These are phyloP conservation scores for Apodospora peruviana DNA, from an alignment of 495 filamentous ascomycete genomes.

Conservation along the genomic window DNA sequence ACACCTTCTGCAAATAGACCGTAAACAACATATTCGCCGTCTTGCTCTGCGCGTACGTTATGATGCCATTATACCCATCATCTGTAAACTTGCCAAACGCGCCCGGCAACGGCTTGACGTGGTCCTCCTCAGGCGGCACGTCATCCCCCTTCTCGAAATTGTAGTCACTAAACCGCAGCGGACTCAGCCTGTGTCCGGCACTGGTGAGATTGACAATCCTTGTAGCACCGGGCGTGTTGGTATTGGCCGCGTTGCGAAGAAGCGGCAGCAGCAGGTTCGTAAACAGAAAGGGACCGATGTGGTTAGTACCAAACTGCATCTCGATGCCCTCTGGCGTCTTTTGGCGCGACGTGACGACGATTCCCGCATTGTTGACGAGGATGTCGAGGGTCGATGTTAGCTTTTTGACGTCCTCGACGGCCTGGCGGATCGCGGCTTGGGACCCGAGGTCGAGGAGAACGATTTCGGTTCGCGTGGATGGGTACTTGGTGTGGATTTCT, in stretches of 20 bases:
- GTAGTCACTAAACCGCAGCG: slow-evolving; percentile 52
- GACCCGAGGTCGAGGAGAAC: slow-evolving; percentile 44
- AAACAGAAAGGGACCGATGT: slow-evolving; percentile 55
- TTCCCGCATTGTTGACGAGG: slow-evolving; percentile 53
- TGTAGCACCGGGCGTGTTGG: slow-evolving; percentile 26
- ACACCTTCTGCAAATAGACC: slow-evolving; percentile 36
- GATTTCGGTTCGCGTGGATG: slow-evolving; percentile 29
- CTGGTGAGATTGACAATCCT: slow-evolving; percentile 41
- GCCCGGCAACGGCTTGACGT: slow-evolving; percentile 20
- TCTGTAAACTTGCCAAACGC: slow-evolving; percentile 29
- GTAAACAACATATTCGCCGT: slow-evolving; percentile 59
- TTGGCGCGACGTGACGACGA: slow-evolving; percentile 26
- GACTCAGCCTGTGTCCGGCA: slow-evolving; percentile 46
- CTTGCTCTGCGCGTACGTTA: slow-evolving; percentile 55
- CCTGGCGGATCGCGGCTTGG: slow-evolving; percentile 36
- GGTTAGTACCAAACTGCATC: slow-evolving; percentile 54
- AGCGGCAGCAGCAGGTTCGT: slow-evolving; percentile 51
- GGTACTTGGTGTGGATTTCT: slow-evolving; percentile 29
- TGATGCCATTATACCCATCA: slow-evolving; percentile 49
- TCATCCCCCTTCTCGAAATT: slow-evolving; percentile 45
- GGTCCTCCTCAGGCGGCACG: slow-evolving; percentile 34
- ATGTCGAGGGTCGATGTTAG: slow-evolving; percentile 45
- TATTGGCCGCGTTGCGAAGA: slow-evolving; percentile 31
- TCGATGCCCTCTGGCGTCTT: slow-evolving; percentile 45
- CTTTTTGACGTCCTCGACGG: slow-evolving; percentile 32